Base-by-base conservation (phyloP, 176 grass and related monocot genomes). In the Aegilops tauschii region DNA sequence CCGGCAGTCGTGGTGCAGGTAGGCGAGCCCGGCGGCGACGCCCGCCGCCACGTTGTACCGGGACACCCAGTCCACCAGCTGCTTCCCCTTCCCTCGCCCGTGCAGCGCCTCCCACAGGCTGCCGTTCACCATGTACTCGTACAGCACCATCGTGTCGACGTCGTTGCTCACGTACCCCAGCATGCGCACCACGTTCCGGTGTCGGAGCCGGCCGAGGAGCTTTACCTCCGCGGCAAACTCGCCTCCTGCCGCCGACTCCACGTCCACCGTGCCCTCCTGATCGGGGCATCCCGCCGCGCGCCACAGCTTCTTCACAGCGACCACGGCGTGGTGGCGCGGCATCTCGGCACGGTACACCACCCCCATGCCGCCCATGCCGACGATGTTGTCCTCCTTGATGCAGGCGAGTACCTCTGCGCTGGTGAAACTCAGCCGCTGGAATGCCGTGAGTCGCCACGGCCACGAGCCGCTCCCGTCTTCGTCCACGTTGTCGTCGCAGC, bases 251-350 rank as follows among this genome's bases (percentile, higher is more conserved):
- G 89, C 84, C 0, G 80, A 85, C 47, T 90, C 87, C 58, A 68
- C 77, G 28, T 79, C 73, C 13, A 40, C 63, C 13, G 88, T 84
- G 34, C 68, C 83, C 52, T 86, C 87, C 36, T 84, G 54, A 59
- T 59, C 90, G 11, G 89, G 89, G 70, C 85, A 86, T 2, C 89
- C 86, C 13, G 77, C 83, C 3, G 83, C 82, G 21, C 90, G 90
- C 97, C 97, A 98, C 70, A 98, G 81, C 85, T 96, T 98, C 87
- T 98, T 98, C 10, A 98, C 94, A 5, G 97, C 97, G 30, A 98
- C 92, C 1, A 93, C 82, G 28, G 88, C 85, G 69, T 98, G 88
- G 86, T 98, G 92, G 7, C 91, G 87, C 0, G 88, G 90, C 90
- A 98, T 94, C 31, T 96, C 97, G 11, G 94, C 97, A 36, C 92